These are phyloP conservation scores for Capsella bursapastoris DNA, from an alignment of 345 rosid genomes.

Conservation along the genomic window DNA sequence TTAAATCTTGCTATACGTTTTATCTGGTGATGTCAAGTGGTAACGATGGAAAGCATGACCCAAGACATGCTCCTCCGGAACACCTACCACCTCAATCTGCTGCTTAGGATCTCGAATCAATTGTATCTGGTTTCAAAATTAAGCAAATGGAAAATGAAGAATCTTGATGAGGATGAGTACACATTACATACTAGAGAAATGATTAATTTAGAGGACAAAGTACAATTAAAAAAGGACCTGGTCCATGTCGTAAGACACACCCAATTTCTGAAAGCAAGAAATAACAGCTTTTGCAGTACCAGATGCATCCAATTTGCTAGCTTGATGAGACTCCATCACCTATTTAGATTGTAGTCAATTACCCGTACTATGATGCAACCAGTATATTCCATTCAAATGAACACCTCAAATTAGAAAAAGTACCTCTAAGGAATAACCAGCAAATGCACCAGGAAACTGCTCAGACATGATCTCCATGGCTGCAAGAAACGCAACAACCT, in stretches of 20 bases:
- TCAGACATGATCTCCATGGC: slow-evolving; percentile 97
- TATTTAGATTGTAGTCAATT: slow-evolving; percentile 26
- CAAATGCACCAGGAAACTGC: slow-evolving; percentile 89
- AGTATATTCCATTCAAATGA: background rate
- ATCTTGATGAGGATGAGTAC: background rate
- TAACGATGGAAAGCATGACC: slow-evolving; percentile 95
- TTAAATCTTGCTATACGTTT: slow-evolving; percentile 58
- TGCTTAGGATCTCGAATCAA: slow-evolving; percentile 77
- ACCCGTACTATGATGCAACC: slow-evolving; percentile 3
- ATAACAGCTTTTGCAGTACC: slow-evolving; percentile 95
- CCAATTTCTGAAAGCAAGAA: slow-evolving; percentile 89
- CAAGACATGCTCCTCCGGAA: slow-evolving; percentile 71
- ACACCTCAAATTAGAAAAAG: slow-evolving; percentile 4
- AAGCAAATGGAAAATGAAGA: background rate
- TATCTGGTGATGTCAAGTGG: slow-evolving; percentile 82
- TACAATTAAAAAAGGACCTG: slow-evolving; percentile 48
- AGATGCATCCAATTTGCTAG: slow-evolving; percentile 83
- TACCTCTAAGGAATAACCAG: slow-evolving; percentile 88
- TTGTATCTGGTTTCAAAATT: slow-evolving; percentile 58
- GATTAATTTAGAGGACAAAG: background rate
- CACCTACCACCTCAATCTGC: slow-evolving; percentile 83
- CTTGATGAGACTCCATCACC: slow-evolving; percentile 97
- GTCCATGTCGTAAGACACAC: slow-evolving; percentile 72
- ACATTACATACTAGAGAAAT: background rate
- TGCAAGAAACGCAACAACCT: slow-evolving; percentile 96